Evolutionary conservation across 2,329 filamentous ascomycete species (phyloP).

Genomic region (Dactylellina haptotyla): DNA sequence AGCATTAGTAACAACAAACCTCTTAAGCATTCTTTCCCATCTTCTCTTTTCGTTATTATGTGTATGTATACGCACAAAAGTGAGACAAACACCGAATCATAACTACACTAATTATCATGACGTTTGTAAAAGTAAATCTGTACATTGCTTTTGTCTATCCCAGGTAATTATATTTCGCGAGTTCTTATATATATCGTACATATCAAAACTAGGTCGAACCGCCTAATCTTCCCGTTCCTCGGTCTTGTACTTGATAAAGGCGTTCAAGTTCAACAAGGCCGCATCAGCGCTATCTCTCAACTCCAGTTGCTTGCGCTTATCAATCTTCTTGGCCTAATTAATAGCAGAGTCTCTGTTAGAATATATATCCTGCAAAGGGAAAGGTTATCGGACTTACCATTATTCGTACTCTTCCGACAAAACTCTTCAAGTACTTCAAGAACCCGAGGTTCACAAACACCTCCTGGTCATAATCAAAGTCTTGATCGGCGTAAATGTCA

Average conservation of each 20-base stretch:
- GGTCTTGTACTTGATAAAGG: constrained; percentile 74
- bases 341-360: not conserved
- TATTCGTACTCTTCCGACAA: constrained; percentile 67
- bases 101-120: not conserved
- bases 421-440: constrained; percentile 69
- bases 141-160: constrained; percentile 47
- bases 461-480: constrained; percentile 68
- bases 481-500: constrained; percentile 74
- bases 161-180: constrained; percentile 4
- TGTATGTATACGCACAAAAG: too few relatives aligned
- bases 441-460: constrained; percentile 74
- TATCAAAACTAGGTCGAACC: not conserved
- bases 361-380: constrained; percentile 1
- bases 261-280: constrained; percentile 69
- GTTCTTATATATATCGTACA: constrained; percentile 12
- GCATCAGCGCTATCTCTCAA: constrained; percentile 71
- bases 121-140: not conserved
- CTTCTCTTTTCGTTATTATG: not conserved
- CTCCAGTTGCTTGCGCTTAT: constrained; percentile 70
- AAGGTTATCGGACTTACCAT: constrained; percentile 61
- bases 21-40: not conserved
- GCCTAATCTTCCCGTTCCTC: constrained; percentile 62
- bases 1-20: constrained; percentile 15
- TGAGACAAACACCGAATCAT: too few relatives aligned
- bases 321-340: constrained; percentile 66